Evolutionary conservation across 2,329 filamentous ascomycete genomes (phyloP).

Genomic region (Colletotrichum noveboracense): DNA sequence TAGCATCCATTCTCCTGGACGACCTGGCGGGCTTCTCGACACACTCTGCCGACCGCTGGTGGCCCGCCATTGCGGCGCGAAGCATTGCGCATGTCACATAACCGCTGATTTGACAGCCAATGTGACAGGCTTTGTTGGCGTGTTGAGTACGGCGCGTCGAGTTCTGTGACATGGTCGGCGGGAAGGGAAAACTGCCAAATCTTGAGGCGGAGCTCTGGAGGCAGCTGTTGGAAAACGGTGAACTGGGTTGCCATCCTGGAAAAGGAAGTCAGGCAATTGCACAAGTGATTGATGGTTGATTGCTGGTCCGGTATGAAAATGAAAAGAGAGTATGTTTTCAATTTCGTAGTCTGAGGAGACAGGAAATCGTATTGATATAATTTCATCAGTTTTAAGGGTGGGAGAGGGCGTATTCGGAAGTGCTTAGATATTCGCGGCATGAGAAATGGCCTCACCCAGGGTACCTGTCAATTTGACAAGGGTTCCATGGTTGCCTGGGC

Average conservation of each 20-base stretch:
- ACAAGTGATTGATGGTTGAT: neutral
- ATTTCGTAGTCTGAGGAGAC: neutral
- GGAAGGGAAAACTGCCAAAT: neutral
- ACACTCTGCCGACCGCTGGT: neutral
- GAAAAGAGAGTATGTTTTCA: neutral
- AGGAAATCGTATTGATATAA: fast-evolving
- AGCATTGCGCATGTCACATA: neutral
- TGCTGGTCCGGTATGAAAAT: fast-evolving
- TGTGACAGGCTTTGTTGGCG: neutral
- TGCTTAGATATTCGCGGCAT: neutral
- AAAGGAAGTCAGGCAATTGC: neutral
- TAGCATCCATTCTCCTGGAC: neutral
- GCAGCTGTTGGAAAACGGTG: neutral
- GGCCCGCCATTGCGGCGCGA: neutral
- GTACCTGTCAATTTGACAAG: neutral
- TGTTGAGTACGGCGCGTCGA: neutral
- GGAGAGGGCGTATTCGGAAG: neutral
- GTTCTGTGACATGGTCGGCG: neutral
- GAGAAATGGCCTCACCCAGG: neutral
- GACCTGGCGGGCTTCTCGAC: neutral
- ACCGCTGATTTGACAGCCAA: neutral
- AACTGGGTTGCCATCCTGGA: neutral
- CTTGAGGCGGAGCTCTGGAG: neutral
- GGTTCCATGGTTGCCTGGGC: neutral
- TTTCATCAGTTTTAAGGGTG: fast-evolving